Base-by-base conservation (phyloP, 2,329 filamentous ascomycete species). In the Fusarium nanum region DNA sequence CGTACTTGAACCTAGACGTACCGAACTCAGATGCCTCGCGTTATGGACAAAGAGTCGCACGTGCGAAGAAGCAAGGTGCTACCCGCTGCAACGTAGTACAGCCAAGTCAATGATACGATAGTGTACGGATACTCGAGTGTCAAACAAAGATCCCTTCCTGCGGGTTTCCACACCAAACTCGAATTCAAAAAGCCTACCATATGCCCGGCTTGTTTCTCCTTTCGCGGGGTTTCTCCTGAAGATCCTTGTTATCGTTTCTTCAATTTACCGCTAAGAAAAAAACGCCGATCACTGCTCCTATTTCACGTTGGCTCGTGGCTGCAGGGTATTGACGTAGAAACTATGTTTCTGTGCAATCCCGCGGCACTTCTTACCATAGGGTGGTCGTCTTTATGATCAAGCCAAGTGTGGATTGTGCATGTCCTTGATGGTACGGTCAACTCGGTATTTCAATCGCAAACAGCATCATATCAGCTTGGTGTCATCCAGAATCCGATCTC, bases 211-310 rank as follows among this genome's bases (percentile, higher is more conserved):
- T 60, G 42, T 46, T 56, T 60, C 37, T 56, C 55, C 45, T 60
- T 46, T 61, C 52, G 41, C 45, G 50, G 58, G 56, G 30, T 57
- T 57, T 56, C 45, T 68, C 50, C 44, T 41, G 55, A 52, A 49
- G 56, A 65, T 71, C 59, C 46, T 61, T 53, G 62, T 67, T 48
- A 48, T 37, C 25, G 34, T 27, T 20, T 34, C 27, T 54, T 56
- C 48, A 46, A 48, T 48, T 54, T 42, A 56, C 40, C 34, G 52
- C 45, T 57, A 54, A 56, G 27, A 52, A 47, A 57, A 57, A 56
- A 32, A 37, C 40, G 55, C 42, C 63, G 59, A 61, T 71, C 64
- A 40, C 40, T 46, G 37, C 52, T 60, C 44, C 46, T 53, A 22
- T 49, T 68, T 57, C 49, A 32, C 44, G 62, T 34, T 48, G 32